Evolutionary conservation across 225 moss, liverwort and hornwort genomes (phyloP).

Genomic region (Lunularia cruciata): DNA sequence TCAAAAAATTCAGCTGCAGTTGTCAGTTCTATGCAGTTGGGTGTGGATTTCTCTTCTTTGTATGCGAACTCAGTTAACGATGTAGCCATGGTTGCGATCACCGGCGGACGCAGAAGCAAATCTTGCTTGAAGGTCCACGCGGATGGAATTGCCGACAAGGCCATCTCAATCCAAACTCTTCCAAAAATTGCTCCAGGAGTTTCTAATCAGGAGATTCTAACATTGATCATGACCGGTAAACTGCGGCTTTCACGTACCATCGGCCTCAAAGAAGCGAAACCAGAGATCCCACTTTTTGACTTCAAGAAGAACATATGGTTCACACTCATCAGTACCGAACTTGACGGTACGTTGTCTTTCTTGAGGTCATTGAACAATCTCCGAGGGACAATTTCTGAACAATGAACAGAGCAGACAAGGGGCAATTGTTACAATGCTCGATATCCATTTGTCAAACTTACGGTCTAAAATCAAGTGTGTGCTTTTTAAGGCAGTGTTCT

Average conservation of each 20-base stretch:
- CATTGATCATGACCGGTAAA: background rate
- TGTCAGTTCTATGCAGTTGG: background rate
- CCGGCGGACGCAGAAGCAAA: background rate
- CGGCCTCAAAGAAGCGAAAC: background rate
- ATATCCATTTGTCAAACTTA: too few relatives aligned
- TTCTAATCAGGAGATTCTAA: background rate
- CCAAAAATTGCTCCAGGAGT: background rate
- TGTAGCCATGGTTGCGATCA: background rate
- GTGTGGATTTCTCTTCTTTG: background rate
- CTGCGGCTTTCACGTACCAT: conserved; percentile 1
- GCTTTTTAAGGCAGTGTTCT: too few relatives aligned
- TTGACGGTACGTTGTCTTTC: background rate
- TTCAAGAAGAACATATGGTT: conserved; percentile 12
- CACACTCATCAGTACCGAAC: conserved; percentile 13
- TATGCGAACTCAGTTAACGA: conserved; percentile 1
- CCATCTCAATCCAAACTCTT: background rate
- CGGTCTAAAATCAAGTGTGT: too few relatives aligned
- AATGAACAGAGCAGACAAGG: too few relatives aligned
- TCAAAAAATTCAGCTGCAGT: too few relatives aligned
- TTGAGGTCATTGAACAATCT: too few relatives aligned
- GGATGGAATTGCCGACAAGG: background rate
- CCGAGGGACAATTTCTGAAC: too few relatives aligned
- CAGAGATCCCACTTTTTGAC: background rate
- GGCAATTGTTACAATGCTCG: too few relatives aligned
- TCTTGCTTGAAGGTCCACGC: background rate